These are phyloP conservation scores for Phlegmacium glaucopus DNA, from an alignment of 768 basidiomycete genomes.

Conservation along the genomic window DNA sequence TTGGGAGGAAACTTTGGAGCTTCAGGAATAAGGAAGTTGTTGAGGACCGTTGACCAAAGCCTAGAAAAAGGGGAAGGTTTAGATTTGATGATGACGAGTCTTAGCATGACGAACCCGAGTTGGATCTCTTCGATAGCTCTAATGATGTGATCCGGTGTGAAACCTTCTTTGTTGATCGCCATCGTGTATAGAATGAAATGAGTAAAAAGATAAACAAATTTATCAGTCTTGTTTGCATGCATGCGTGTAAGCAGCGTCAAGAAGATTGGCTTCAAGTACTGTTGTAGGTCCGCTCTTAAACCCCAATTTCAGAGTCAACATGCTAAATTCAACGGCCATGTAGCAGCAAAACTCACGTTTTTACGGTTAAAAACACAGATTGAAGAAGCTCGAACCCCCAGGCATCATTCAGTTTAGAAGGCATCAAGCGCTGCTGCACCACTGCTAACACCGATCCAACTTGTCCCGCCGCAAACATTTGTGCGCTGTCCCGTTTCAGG, in stretches of 20 bases:
- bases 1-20: conserved; percentile 75
- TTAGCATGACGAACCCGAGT: conserved; percentile 53
- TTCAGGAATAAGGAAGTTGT: conserved; percentile 77
- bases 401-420: conserved; percentile 81
- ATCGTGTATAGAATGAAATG: conserved; percentile 74
- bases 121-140: conserved; percentile 82
- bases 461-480: conserved; percentile 71
- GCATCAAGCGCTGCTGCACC: conserved; percentile 85
- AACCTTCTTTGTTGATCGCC: conserved; percentile 69
- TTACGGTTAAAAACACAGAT: conserved; percentile 65
- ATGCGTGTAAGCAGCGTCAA: conserved; percentile 82
- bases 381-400: conserved; percentile 92
- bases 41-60: conserved; percentile 78
- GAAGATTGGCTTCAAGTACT: conserved; percentile 71
- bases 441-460: conserved; percentile 80
- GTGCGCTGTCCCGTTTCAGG: conserved; percentile 61
- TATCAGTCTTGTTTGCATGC: conserved; percentile 86
- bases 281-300: conserved; percentile 56
- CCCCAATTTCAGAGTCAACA: neutral
- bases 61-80: conserved; percentile 18
- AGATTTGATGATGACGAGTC: neutral
- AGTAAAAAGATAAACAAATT: conserved; percentile 79
- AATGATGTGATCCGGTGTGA: conserved; percentile 79
- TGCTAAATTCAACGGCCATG: neutral
- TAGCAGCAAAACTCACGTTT: conserved; percentile 60